Conservation (phyloP, 1,284 basidiomycete genomes). For the Sporisorium scitamineum region DNA sequence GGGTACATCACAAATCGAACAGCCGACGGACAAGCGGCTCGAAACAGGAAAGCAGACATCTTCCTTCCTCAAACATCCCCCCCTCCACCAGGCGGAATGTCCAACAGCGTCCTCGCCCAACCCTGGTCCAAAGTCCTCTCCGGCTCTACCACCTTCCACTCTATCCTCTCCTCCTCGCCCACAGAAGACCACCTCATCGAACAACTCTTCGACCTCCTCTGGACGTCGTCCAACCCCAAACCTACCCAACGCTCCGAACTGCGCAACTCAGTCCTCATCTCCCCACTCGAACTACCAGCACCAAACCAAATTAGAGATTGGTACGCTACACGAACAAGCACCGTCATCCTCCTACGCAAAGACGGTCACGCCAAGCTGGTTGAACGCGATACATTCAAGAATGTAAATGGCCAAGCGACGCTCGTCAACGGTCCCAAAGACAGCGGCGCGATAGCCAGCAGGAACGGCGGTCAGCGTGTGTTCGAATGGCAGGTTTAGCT, state of each 20-base stretch:
- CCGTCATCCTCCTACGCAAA: conserved; percentile 38
- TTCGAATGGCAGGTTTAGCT: conserved; percentile 19
- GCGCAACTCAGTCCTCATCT: conserved; percentile 41
- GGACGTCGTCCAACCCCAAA: conserved; percentile 23
- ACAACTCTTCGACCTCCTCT: conserved; percentile 35
- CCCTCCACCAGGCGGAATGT: conserved; percentile 21
- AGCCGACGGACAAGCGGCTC: conserved; percentile 4
- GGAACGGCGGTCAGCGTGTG: conserved; percentile 14
- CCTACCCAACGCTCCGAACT: conserved; percentile 24
- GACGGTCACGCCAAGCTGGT: conserved; percentile 27
- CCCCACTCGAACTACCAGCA: conserved; percentile 23
- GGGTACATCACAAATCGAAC: conserved; percentile 48
- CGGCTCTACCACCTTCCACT: conserved; percentile 10
- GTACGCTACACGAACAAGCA: conserved; percentile 52
- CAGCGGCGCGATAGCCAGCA: conserved; percentile 6
- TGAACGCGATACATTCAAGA: conserved; percentile 45
- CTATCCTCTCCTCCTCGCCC: conserved; percentile 1
- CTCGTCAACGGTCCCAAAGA: conserved; percentile 24
- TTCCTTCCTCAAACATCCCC: conserved; percentile 2
- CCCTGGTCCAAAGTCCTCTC: conserved; percentile 42
- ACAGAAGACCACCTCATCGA: conserved; percentile 16
- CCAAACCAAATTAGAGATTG: conserved; percentile 15
- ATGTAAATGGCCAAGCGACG: neutral
- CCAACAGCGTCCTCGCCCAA: conserved; percentile 35
- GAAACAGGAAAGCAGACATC: conserved; percentile 8